Conservation (phyloP, 2,329 filamentous ascomycete genomes). For the Cladophialophora chaetospira region DNA sequence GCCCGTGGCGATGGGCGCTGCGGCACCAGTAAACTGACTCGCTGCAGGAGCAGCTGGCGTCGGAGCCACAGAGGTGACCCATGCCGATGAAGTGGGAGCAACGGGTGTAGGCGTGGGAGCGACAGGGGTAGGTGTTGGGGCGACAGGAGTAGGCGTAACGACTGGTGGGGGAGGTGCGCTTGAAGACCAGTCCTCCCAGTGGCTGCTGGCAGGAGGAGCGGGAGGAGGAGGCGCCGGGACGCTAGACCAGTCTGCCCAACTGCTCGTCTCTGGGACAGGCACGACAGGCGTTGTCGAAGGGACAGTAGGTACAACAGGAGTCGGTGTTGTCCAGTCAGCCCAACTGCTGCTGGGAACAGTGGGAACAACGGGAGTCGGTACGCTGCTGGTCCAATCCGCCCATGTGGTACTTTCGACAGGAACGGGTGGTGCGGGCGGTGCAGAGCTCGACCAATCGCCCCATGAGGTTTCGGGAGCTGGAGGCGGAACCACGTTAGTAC, state of each 20-base stretch:
- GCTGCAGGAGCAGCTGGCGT: constrained; percentile 20
- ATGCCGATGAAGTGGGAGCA: constrained; percentile 3
- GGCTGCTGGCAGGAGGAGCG: constrained; percentile 2
- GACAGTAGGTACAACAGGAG: constrained; percentile 3
- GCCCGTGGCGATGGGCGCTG: constrained; percentile 18
- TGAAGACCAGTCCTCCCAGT: constrained; percentile 23
- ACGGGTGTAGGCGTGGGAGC: constrained; percentile 11
- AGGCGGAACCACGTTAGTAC: constrained; percentile 19
- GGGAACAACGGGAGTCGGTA: background rate
- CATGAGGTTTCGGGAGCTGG: constrained; percentile 15
- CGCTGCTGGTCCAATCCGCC: too few relatives aligned
- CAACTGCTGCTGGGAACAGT: background rate
- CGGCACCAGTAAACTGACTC: constrained; percentile 26
- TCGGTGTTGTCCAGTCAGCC: constrained; percentile 11
- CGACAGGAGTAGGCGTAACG: too few relatives aligned
- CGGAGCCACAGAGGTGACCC: constrained; percentile 10
- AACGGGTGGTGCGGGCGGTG: background rate
- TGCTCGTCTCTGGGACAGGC: constrained; percentile 2
- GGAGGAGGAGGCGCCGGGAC: constrained; percentile 3
- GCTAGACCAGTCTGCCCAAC: constrained; percentile 17
- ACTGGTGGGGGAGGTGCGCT: background rate
- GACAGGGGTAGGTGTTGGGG: too few relatives aligned
- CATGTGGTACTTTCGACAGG: background rate
- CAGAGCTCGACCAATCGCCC: constrained; percentile 16
- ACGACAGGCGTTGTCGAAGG: constrained; percentile 7